Percentiles rank a stretch among this genome's conserved stretches.
These are phyloP conservation scores for Debaryomyces prosopidis DNA, from an alignment of 805 yeast species.

Conservation along the genomic window DNA sequence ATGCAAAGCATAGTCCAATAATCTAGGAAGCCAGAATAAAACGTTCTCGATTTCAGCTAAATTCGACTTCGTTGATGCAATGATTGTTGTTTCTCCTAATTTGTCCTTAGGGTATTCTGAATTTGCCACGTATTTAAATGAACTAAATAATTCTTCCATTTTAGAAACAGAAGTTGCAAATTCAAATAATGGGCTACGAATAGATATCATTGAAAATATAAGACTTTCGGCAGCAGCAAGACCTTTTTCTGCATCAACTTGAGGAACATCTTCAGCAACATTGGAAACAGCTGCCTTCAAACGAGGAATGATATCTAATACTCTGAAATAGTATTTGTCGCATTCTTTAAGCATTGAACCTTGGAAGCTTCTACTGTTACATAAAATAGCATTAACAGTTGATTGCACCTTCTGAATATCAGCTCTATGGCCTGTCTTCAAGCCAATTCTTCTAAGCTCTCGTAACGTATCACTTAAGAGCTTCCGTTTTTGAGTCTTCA, in stretches of 20 bases:
- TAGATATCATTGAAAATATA: conserved; percentile 54
- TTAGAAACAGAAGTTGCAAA: conserved; percentile 21
- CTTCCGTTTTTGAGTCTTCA: conserved; percentile 80
- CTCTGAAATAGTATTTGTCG: conserved; percentile 60
- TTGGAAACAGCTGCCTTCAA: conserved; percentile 63
- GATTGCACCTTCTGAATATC: conserved; percentile 65
- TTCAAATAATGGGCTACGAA: conserved; percentile 48
- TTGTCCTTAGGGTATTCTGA: conserved; percentile 7
- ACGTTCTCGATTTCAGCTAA: conserved; percentile 13
- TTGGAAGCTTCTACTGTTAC: conserved; percentile 50
- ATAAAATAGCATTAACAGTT: conserved; percentile 62
- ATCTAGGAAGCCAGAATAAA: conserved; percentile 33
- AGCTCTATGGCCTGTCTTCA: conserved; percentile 63
- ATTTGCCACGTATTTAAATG: conserved; percentile 15
- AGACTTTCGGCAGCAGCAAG: conserved; percentile 75
- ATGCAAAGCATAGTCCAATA: conserved; percentile 34
- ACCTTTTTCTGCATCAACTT: conserved; percentile 70
- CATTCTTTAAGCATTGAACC: conserved; percentile 33
- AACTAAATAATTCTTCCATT: conserved; percentile 12
- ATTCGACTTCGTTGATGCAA: conserved; percentile 18
- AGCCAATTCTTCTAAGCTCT: conserved; percentile 75
- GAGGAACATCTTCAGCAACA: conserved; percentile 74
- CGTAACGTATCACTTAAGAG: conserved; percentile 74
- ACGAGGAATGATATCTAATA: conserved; percentile 80
- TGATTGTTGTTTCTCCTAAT: conserved; percentile 15